Evolutionary conservation across 768 basidiomycete genomes (phyloP), one percentile per base, ranked within the genome.

Genomic region (Scleroderma citrinum): DNA sequence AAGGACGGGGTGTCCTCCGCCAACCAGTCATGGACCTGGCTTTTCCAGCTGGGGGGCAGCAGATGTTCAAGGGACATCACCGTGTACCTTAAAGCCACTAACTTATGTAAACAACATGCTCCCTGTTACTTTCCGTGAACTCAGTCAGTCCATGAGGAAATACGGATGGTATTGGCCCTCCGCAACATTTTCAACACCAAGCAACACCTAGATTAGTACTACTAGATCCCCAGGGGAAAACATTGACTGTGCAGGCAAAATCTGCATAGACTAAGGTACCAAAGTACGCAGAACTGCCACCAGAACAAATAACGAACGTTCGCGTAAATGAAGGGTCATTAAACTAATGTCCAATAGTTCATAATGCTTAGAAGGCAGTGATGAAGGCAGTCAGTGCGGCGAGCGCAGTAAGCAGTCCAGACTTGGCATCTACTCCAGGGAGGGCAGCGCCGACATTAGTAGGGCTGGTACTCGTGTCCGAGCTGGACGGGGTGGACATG

Each of bases 1-100:
- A 97, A 96, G 1, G 91, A 93, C 1, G 95, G 95, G 0, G 86
- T 88, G 62, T 98, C 95, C 69, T 99, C 95, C 7, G 80, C 80
- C 26, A 94, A 79, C 95, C 95, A 99, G 13, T 64, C 71, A 2
- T 76, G 70, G 46, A 98, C 78, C 55, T 91, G 83, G 1, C 78
- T 59, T 66, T 87, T 92, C 95, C 94, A 98, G 60, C 84, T 90
- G 0, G 92, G 90, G 29, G 95, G 93, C 10, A 98, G 77, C n/a
- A 97, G 75, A 62, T 97, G 77, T 47, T 77, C 78, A 51, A 63
- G 72, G 34, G 52, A 20, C 50, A 44, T 44, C 8, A n/a, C n/a
- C n/a, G n/a, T n/a, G n/a, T n/a, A n/a, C n/a, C n/a, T n/a, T n/a
- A n/a, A n/a, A n/a, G n/a, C n/a, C n/a, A n/a, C n/a, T n/a, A n/a